phyloP scores from a whole-genome alignment of 2,329 filamentous ascomycete genomes.

The Phialophora expanda region DNA sequence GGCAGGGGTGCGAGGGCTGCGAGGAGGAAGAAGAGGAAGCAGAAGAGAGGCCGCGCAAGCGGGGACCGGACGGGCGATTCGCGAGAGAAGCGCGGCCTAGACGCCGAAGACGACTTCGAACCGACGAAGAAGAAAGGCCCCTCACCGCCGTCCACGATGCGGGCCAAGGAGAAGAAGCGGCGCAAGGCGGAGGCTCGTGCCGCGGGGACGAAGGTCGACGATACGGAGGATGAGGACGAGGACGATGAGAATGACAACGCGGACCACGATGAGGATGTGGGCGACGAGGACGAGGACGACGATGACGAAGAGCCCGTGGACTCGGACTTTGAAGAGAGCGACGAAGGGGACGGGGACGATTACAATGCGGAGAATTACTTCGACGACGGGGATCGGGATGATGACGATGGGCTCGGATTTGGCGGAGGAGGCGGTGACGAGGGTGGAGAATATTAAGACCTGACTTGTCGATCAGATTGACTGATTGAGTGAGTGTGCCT shows the following conservation, averaged over 20 bases:
- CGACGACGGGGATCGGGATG: slow-evolving; percentile 62
- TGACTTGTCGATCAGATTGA: not conserved
- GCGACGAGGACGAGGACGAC: slow-evolving; percentile 51
- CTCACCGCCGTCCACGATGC: slow-evolving; percentile 25
- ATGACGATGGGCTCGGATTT: slow-evolving; percentile 53
- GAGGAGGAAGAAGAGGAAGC: slow-evolving; percentile 18
- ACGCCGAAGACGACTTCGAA: slow-evolving; percentile 44
- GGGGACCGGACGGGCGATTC: slow-evolving; percentile 23
- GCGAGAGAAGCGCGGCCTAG: slow-evolving; percentile 44
- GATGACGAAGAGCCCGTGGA: slow-evolving; percentile 61
- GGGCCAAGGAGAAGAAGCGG: slow-evolving; percentile 18
- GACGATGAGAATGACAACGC: slow-evolving; percentile 49
- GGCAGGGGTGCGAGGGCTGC: slow-evolving; percentile 25
- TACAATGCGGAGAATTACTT: slow-evolving; percentile 71
- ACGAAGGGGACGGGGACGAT: slow-evolving; percentile 64
- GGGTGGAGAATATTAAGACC: slow-evolving; percentile 20
- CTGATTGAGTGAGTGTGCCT: not conserved
- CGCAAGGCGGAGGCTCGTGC: slow-evolving; percentile 30
- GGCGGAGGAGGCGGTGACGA: slow-evolving; percentile 59
- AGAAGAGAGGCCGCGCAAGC: slow-evolving; percentile 11
- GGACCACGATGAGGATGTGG: slow-evolving; percentile 46
- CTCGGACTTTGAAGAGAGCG: slow-evolving; percentile 65
- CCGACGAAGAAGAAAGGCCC: slow-evolving; percentile 48
- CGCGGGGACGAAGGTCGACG: slow-evolving; percentile 42
- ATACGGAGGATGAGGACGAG: slow-evolving; percentile 44